These are phyloP conservation scores for Naematelia encephala DNA, from an alignment of 768 basidiomycete genomes.

Conservation along the genomic window DNA sequence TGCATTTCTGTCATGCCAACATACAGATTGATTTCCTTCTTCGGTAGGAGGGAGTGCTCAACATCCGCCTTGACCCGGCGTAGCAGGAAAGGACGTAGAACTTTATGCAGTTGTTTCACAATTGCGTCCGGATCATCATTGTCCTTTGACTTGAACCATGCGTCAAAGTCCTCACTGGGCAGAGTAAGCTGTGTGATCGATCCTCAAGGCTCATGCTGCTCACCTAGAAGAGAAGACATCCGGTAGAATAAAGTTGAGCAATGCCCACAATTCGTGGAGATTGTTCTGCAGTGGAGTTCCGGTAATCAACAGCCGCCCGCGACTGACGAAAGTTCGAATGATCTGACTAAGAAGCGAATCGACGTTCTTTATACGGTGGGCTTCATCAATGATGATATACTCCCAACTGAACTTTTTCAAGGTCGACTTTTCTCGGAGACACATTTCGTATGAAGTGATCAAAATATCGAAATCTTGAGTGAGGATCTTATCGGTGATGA, in stretches of 20 bases:
- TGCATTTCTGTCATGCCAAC: conserved; percentile 97
- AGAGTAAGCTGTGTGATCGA: conserved; percentile 5
- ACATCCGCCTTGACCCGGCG: conserved; percentile 94
- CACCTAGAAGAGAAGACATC: conserved; percentile 73
- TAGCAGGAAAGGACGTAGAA: conserved; percentile 88
- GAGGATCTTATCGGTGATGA: conserved; percentile 74
- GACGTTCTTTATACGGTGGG: conserved; percentile 98
- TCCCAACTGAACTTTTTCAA: conserved; percentile 94
- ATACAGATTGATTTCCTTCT: conserved; percentile 99
- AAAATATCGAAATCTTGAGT: conserved; percentile 88
- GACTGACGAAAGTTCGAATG: conserved; percentile 80
- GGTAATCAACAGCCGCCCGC: conserved; percentile 88
- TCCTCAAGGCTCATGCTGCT: conserved; percentile 1
- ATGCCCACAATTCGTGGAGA: conserved; percentile 91
- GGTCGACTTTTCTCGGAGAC: conserved; percentile 86
- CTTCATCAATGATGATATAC: conserved; percentile 97
- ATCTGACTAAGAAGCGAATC: conserved; percentile 94
- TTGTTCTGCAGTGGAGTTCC: conserved; percentile 97
- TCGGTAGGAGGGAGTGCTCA: conserved; percentile 90
- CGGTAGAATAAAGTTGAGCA: conserved; percentile 93
- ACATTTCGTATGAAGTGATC: conserved; percentile 96
- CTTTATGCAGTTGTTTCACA: conserved; percentile 95
- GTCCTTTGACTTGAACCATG: conserved; percentile 84
- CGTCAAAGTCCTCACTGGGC: conserved; percentile 73
- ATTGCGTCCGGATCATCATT: conserved; percentile 76